A percentile compares a stretch with the other conserved stretches of the same genome.
These are phyloP conservation scores for Zygotorulaspora mrakii DNA, from an alignment of 1,139 yeast genomes.

Conservation along the genomic window DNA sequence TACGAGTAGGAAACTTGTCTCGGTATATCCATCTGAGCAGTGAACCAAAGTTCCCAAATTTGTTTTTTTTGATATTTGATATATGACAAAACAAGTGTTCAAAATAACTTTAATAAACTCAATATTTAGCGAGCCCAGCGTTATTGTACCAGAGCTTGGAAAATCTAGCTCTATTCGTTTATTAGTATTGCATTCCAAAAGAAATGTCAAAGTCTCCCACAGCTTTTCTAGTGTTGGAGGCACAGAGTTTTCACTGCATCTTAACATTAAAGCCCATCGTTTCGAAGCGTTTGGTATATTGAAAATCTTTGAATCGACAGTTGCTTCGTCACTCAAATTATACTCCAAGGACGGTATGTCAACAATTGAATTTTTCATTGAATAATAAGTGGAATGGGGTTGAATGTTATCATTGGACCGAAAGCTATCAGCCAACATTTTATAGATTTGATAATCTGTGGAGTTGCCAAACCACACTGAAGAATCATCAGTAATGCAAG, in stretches of 20 bases:
- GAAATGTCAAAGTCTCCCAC: slow-evolving; percentile 13
- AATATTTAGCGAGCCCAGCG: slow-evolving; percentile 59
- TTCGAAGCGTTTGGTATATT: slow-evolving; percentile 36
- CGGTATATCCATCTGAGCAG: slow-evolving; percentile 92
- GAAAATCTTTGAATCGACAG: slow-evolving; percentile 26
- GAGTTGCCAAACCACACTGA: slow-evolving; percentile 80
- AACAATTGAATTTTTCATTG: slow-evolving; percentile 50
- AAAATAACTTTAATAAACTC: slow-evolving; percentile 49
- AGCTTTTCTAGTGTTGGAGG: slow-evolving; percentile 21
- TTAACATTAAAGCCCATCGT: slow-evolving; percentile 43
- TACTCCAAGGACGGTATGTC: slow-evolving; percentile 29
- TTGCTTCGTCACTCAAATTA: slow-evolving; percentile 20
- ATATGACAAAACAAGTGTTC: slow-evolving; percentile 50
- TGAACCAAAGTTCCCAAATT: slow-evolving; percentile 45
- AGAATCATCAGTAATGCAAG: slow-evolving; percentile 46
- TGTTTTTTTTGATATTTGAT: slow-evolving; percentile 20
- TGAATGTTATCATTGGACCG: slow-evolving; percentile 12
- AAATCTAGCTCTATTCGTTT: slow-evolving; percentile 47
- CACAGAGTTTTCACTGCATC: slow-evolving; percentile 52
- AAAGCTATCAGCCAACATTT: slow-evolving; percentile 14
- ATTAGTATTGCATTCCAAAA: not conserved
- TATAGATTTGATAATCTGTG: slow-evolving; percentile 46
- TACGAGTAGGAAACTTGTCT: slow-evolving; percentile 69
- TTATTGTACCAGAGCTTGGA: slow-evolving; percentile 81
- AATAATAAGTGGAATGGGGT: slow-evolving; percentile 44